Evolutionary conservation across 2,329 filamentous ascomycete genomes (phyloP), one percentile per base, ranked within the genome.

Genomic region (Alternaria arborescens): DNA sequence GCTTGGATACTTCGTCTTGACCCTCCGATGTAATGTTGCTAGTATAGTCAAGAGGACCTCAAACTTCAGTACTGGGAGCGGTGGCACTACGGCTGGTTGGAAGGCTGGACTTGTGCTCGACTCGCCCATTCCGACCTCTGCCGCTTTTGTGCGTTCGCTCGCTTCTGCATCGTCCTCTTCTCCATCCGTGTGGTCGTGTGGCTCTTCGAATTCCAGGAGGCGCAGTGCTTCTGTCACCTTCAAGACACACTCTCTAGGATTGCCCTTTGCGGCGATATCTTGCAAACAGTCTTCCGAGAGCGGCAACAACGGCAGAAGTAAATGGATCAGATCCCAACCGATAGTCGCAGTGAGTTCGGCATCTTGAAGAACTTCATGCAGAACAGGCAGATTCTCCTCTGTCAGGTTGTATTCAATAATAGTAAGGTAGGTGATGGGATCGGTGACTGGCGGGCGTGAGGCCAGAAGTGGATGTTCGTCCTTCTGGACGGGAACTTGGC

Each of bases 311-410:
- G 87, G 84, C 24, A 93, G 83, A 5, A 95, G 85, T 71, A 92
- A 87, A 73, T 91, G 89, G 22, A 95, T 89, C 52, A 94, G 81
- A 75, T 95, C 92, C 92, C 92, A 95, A 51, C 92, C 92, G 70
- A 94, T 93, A 58, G 92, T 90, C 61, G 86, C 86, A 3, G 91
- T 92, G 58, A 94, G 82, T 59, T 86, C 83, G 10, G 84, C 82
- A 82, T 92, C 88, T 75, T 91, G 87, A 18, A 92, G 82, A 36
- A 91, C 87, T 22, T 89, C 84, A 68, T 92, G 86, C 46, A 94
- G 83, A 4, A 86, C 81, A 1, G 90, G 89, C 43, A 94, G 81
- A 61, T 89, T 84, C 60, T 89, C 87, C 18, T 87, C 84, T 5
- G 85, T 88, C 46, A 93, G 82, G 67, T 91, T 89, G 77, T 91